Conservation (phyloP, 2,329 filamentous ascomycete genomes). For the Aspergillus clavatus region DNA sequence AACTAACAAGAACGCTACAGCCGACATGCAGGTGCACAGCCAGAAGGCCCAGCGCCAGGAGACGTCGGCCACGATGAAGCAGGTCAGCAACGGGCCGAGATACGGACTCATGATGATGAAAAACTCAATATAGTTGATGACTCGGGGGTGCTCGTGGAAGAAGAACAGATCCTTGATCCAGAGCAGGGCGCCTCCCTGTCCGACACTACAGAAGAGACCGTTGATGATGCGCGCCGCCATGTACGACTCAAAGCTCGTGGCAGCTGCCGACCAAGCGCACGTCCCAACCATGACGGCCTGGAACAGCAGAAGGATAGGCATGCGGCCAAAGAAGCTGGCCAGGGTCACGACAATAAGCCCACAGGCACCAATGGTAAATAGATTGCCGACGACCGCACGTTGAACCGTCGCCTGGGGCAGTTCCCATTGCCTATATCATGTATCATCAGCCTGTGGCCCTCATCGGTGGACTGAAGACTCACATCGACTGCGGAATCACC, state of each 20-base stretch:
- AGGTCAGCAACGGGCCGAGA: conserved; percentile 39
- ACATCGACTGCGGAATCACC: conserved; percentile 42
- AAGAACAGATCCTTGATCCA: conserved; percentile 58
- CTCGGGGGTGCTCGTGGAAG: conserved; percentile 49
- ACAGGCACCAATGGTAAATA: conserved; percentile 48
- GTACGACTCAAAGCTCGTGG: conserved; percentile 44
- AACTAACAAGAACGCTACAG: conserved; percentile 18
- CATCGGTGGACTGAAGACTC: conserved; percentile 9
- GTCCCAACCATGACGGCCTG: conserved; percentile 25
- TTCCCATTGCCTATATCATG: conserved; percentile 41
- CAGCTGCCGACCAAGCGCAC: conserved; percentile 41
- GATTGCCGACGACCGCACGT: conserved; percentile 49
- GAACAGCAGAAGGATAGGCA: conserved; percentile 35
- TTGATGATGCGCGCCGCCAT: conserved; percentile 47
- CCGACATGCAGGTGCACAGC: conserved; percentile 18
- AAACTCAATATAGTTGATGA: conserved; percentile 37
- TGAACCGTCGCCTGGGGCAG: conserved; percentile 48
- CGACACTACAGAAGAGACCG: conserved; percentile 45
- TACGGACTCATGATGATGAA: conserved; percentile 39
- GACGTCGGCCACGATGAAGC: conserved; percentile 46
- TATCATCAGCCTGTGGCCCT: not conserved
- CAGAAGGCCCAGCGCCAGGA: conserved; percentile 32
- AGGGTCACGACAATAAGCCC: conserved; percentile 39
- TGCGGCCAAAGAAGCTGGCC: conserved; percentile 42
- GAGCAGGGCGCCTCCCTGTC: conserved; percentile 41